These are phyloP conservation scores for Rhodotorula kratochvilovae DNA, from an alignment of 768 basidiomycete genomes.

Conservation along the genomic window DNA sequence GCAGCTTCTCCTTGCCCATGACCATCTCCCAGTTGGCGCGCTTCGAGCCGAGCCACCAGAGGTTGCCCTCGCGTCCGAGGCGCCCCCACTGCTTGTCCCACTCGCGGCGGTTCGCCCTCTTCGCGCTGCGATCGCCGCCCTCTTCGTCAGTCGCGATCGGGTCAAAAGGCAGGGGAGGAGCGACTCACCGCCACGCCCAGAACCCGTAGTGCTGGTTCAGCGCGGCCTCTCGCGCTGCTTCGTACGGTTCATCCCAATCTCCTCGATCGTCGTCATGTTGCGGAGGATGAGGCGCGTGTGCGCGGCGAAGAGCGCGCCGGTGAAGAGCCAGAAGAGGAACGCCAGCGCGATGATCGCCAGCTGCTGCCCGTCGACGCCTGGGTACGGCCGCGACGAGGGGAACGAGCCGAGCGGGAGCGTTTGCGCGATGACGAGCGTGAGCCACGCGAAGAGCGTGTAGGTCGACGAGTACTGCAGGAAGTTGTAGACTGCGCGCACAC, in stretches of 20 bases:
- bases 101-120: slow-evolving; percentile 3
- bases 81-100: slow-evolving; percentile 37
- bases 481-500: slow-evolving; percentile 27
- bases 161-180: background rate
- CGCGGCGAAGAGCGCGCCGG: slow-evolving; percentile 12
- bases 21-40: slow-evolving; percentile 36
- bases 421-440: slow-evolving; percentile 34
- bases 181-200: slow-evolving; percentile 19
- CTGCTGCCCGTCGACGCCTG: slow-evolving; percentile 32
- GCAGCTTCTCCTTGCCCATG: slow-evolving; percentile 31
- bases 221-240: slow-evolving; percentile 25
- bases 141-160: background rate
- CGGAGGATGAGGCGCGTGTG: slow-evolving; percentile 30
- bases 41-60: slow-evolving; percentile 39
- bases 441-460: slow-evolving; percentile 33
- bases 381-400: slow-evolving; percentile 7
- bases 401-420: slow-evolving; percentile 28
- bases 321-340: slow-evolving; percentile 37
- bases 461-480: slow-evolving; percentile 35
- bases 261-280: slow-evolving; percentile 42
- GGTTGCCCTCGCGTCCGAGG: slow-evolving; percentile 32
- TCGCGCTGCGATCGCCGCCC: background rate
- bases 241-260: slow-evolving; percentile 30
- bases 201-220: slow-evolving; percentile 12
- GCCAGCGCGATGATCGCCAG: slow-evolving; percentile 32